A percentile compares a stretch with the other conserved stretches of the same genome.
Conservation (phyloP, 495 filamentous ascomycete species). For the Aspergillus homomorphus region DNA sequence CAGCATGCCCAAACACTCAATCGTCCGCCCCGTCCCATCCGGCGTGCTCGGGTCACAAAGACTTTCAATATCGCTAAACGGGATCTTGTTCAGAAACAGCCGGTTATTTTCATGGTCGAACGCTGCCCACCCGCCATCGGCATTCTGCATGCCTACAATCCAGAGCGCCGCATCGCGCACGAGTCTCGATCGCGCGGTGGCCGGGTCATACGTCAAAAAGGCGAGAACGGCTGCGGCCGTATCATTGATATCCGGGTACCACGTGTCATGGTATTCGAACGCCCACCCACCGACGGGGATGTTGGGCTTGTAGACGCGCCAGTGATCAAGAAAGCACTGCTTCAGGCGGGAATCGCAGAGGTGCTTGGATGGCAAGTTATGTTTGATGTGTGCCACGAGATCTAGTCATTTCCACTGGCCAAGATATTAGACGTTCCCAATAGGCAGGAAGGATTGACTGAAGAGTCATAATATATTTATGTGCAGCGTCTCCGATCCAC, state of each 20-base stretch:
- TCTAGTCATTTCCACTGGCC: neutral
- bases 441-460: neutral
- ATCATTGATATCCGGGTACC: constrained; percentile 44
- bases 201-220: constrained; percentile 25
- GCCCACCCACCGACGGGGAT: constrained; percentile 27
- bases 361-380: neutral
- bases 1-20: constrained; percentile 40
- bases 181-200: constrained; percentile 3
- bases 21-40: constrained; percentile 35
- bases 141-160: constrained; percentile 47
- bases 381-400: neutral
- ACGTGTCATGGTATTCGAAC: constrained; percentile 36
- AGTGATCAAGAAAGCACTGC: constrained; percentile 17
- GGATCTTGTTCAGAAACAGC: constrained; percentile 37
- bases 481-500: neutral
- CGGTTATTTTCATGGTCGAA: constrained; percentile 41
- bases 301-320: constrained; percentile 20
- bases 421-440: neutral
- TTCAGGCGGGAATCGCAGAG: neutral
- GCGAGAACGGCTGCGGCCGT: constrained; percentile 37
- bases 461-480: neutral
- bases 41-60: constrained; percentile 35
- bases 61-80: constrained; percentile 44
- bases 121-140: constrained; percentile 43
- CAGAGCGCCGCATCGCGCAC: constrained; percentile 26